Evolutionary conservation across 257 asterid species (phyloP).

Genomic region (Solanum lignicaule): DNA sequence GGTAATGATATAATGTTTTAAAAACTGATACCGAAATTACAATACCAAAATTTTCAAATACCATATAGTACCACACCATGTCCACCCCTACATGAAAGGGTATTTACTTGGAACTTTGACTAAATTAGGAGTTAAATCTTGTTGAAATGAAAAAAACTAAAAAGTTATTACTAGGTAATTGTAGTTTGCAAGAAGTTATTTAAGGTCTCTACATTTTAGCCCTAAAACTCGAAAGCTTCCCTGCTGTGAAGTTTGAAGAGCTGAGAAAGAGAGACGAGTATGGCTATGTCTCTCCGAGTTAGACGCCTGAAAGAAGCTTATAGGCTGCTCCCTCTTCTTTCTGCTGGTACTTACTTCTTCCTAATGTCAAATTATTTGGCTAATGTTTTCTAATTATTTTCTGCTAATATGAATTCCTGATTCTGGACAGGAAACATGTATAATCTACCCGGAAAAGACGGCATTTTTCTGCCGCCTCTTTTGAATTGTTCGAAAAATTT

Average conservation of each 20-base stretch:
- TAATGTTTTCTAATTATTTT: neutral
- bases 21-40: too few relatives aligned
- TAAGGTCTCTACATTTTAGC: neutral
- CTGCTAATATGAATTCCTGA: neutral
- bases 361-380: neutral
- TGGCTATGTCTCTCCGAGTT: conserved; percentile 30
- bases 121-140: neutral
- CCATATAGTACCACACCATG: too few relatives aligned
- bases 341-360: conserved; percentile 22
- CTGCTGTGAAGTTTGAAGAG: neutral
- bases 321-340: conserved; percentile 22
- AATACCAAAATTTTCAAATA: too few relatives aligned
- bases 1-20: too few relatives aligned
- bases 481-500: conserved; percentile 8
- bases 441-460: conserved; percentile 12
- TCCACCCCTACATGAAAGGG: too few relatives aligned
- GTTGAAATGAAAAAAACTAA: neutral
- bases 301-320: conserved; percentile 28
- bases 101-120: too few relatives aligned
- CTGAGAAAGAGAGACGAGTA: neutral
- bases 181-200: too few relatives aligned
- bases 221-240: neutral
- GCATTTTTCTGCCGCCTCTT: conserved; percentile 9
- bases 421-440: conserved; percentile 10
- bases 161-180: too few relatives aligned